Evolutionary conservation across 768 basidiomycete species (phyloP).

Genomic region (Hygrophoropsis aurantiaca): DNA sequence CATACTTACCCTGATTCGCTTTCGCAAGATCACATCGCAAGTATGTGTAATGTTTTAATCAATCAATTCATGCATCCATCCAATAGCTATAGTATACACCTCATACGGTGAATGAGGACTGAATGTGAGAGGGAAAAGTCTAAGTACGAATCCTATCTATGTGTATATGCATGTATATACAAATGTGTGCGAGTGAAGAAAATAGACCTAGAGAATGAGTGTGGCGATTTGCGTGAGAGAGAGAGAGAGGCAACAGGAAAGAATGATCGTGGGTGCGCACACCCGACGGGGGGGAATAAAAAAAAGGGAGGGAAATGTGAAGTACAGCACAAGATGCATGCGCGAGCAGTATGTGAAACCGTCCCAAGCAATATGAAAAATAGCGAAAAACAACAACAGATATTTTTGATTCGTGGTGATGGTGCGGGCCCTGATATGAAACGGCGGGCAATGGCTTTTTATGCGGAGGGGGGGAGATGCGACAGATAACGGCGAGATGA

Average conservation of each 20-base stretch:
- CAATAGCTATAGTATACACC: conserved; percentile 34
- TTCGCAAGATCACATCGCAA: too few relatives aligned
- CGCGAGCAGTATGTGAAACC: too few relatives aligned
- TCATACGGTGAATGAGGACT: conserved; percentile 8
- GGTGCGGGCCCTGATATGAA: too few relatives aligned
- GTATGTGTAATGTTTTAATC: conserved; percentile 2
- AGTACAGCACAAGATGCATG: too few relatives aligned
- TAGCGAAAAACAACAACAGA: too few relatives aligned
- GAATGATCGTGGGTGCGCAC: conserved; percentile 20
- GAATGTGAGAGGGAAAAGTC: conserved; percentile 16
- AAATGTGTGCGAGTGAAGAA: conserved; percentile 30
- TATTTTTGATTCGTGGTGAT: too few relatives aligned
- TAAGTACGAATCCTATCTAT: conserved; percentile 31
- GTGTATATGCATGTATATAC: conserved; percentile 39
- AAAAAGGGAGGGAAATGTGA: too few relatives aligned
- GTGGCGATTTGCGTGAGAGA: conserved; percentile 22
- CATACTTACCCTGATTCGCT: too few relatives aligned
- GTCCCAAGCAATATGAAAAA: too few relatives aligned
- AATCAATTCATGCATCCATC: conserved; percentile 34
- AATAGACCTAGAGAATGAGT: conserved; percentile 1
- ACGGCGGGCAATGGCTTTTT: too few relatives aligned
- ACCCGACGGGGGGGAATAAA: neutral
- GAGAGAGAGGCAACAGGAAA: conserved; percentile 9
- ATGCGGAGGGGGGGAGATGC: too few relatives aligned
- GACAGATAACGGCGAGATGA: neutral